phyloP scores from a whole-genome alignment of 208 protist genomes.

The Trichomonas gallinae region DNA sequence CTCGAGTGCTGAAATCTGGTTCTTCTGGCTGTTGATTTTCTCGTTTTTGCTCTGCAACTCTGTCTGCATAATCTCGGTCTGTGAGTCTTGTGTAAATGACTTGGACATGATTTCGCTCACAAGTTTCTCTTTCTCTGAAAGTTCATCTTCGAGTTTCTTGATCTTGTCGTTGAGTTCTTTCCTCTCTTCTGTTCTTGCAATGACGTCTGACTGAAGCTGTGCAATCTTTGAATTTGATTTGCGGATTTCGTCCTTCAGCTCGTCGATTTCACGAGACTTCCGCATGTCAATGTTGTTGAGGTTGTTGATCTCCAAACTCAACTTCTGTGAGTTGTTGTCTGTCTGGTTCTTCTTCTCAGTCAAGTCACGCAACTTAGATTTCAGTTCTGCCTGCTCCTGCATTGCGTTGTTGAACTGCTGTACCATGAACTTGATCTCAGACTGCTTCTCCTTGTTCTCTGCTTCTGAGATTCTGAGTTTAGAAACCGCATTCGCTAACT shows the following conservation, averaged over 20 bases:
- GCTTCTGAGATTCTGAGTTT: background rate
- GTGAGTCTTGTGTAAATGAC: no score
- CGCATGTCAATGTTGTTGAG: background rate
- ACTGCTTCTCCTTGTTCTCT: background rate
- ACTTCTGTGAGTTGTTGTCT: background rate
- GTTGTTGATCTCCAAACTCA: background rate
- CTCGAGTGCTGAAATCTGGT: background rate
- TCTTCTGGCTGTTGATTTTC: background rate
- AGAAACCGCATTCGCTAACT: no score
- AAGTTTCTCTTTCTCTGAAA: background rate
- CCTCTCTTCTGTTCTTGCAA: background rate
- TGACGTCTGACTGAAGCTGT: background rate
- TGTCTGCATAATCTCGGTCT: no score
- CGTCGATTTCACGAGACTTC: background rate
- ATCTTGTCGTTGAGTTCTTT: background rate
- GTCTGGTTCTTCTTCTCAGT: background rate
- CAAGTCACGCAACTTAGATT: background rate
- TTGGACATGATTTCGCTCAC: no score
- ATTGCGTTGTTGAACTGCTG: background rate
- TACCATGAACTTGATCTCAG: background rate
- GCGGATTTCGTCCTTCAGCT: background rate
- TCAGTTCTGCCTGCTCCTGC: background rate
- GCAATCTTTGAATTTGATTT: background rate
- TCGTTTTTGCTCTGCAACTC: background rate
- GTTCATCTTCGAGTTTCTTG: background rate